Evolutionary conservation across 345 rosid species (phyloP).

Genomic region (Iberis pinnata): DNA sequence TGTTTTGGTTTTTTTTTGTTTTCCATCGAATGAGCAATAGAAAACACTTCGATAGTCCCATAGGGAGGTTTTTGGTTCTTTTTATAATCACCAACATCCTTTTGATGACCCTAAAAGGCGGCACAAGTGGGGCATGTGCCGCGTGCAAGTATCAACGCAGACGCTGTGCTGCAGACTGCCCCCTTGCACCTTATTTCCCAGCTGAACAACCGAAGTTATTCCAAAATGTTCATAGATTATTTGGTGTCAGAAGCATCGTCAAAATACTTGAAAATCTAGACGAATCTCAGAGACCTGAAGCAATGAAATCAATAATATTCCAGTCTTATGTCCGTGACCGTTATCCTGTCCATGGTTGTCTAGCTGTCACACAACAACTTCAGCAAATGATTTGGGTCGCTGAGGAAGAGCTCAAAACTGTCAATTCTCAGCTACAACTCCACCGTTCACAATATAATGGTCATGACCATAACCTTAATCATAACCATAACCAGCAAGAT

Average conservation of each 20-base stretch:
- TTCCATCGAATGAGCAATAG: conserved; percentile 26
- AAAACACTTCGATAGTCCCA: conserved; percentile 15
- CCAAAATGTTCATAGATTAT: conserved; percentile 66
- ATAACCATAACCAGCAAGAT: conserved; percentile 23
- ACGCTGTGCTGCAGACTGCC: conserved; percentile 64
- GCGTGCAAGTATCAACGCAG: conserved; percentile 86
- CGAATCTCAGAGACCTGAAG: conserved; percentile 42
- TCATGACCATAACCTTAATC: no score
- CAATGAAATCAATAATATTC: conserved; percentile 74
- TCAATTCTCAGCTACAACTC: conserved; percentile 53
- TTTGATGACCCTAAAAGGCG: conserved; percentile 80
- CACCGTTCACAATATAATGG: no score
- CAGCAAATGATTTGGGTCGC: conserved; percentile 41
- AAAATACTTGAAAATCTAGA: conserved; percentile 54
- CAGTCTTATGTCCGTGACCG: conserved; percentile 62
- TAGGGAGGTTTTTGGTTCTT: conserved; percentile 15
- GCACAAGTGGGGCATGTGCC: conserved; percentile 89
- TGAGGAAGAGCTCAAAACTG: conserved; percentile 55
- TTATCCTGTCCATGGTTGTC: conserved; percentile 76
- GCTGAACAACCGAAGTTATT: conserved; percentile 66
- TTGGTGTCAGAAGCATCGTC: conserved; percentile 72
- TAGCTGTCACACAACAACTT: conserved; percentile 45
- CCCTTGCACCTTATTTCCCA: conserved; percentile 73
- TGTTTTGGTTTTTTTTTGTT: background rate
- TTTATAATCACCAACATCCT: conserved; percentile 2